These are phyloP conservation scores for Teratosphaeria zuluensis DNA, from an alignment of 2,329 filamentous ascomycete species.

Conservation along the genomic window DNA sequence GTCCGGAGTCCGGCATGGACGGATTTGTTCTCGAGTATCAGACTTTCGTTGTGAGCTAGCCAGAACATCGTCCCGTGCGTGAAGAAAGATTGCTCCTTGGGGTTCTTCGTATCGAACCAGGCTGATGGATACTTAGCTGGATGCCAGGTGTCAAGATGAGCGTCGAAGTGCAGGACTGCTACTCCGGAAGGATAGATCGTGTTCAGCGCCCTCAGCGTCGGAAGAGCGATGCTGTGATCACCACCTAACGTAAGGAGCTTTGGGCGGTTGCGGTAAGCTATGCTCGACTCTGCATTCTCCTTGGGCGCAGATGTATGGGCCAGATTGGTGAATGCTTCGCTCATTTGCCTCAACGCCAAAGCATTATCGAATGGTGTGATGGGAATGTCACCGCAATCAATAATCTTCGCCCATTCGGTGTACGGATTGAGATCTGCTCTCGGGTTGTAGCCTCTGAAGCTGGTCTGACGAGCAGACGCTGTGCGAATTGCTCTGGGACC, in stretches of 20 bases:
- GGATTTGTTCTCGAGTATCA: conserved; percentile 63
- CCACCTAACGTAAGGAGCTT: conserved; percentile 41
- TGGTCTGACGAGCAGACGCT: conserved; percentile 70
- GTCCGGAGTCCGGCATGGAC: conserved; percentile 80
- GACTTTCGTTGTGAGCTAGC: conserved; percentile 70
- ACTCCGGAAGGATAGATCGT: conserved; percentile 33
- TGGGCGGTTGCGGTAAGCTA: conserved; percentile 33
- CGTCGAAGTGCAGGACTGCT: conserved; percentile 43
- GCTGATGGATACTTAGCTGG: conserved; percentile 68
- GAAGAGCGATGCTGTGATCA: conserved; percentile 42
- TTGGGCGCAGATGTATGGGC: conserved; percentile 33
- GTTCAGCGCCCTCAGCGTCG: conserved; percentile 41
- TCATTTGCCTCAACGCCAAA: conserved; percentile 76
- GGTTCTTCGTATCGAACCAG: conserved; percentile 49
- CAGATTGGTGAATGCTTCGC: conserved; percentile 65
- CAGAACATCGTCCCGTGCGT: conserved; percentile 91
- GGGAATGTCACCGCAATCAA: conserved; percentile 88
- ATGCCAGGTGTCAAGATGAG: conserved; percentile 78
- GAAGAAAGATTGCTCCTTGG: conserved; percentile 60
- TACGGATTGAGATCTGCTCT: conserved; percentile 79
- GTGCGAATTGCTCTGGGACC: conserved; percentile 80
- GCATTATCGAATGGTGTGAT: conserved; percentile 79
- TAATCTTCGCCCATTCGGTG: conserved; percentile 62
- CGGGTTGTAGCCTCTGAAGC: conserved; percentile 72
- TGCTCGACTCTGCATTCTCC: conserved; percentile 27